These are phyloP conservation scores for Vitis amurensis DNA, from an alignment of 164 flowering plant genomes.

Conservation along the genomic window DNA sequence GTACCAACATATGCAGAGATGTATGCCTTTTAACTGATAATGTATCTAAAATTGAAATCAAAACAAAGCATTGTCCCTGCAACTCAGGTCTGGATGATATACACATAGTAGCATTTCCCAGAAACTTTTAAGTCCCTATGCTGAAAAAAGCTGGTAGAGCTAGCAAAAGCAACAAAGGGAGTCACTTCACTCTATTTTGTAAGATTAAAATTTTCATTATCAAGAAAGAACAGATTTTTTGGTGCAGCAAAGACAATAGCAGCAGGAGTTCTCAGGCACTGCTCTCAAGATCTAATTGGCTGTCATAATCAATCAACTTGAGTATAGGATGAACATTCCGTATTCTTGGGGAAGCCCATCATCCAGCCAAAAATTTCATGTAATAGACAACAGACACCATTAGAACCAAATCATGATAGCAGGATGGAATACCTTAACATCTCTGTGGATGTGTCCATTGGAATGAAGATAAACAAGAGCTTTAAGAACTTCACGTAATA, in stretches of 20 bases:
- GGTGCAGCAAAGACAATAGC: not conserved
- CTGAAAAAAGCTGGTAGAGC: not conserved
- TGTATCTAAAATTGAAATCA: no score
- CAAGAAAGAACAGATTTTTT: not conserved
- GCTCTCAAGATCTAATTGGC: not conserved
- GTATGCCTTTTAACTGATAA: no score
- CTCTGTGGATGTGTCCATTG: constrained; percentile 95
- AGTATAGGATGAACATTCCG: not conserved
- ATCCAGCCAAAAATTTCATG: not conserved
- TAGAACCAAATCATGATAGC: not conserved
- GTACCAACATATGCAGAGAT: no score
- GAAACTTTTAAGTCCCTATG: not conserved
- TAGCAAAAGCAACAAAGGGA: not conserved
- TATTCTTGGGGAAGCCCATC: not conserved
- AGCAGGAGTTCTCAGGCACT: not conserved
- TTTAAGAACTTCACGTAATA: constrained; percentile 74
- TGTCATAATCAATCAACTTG: no score
- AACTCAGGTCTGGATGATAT: no score
- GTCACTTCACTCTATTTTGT: not conserved
- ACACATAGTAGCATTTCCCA: not conserved
- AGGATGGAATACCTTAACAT: constrained; percentile 71
- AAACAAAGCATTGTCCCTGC: no score
- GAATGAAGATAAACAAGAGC: constrained; percentile 93
- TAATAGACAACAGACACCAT: not conserved
- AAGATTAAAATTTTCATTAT: not conserved